Percentiles rank a stretch among this genome's conserved stretches.
phyloP scores from a whole-genome alignment of 768 basidiomycete species.

The Tylopilus balloui region DNA sequence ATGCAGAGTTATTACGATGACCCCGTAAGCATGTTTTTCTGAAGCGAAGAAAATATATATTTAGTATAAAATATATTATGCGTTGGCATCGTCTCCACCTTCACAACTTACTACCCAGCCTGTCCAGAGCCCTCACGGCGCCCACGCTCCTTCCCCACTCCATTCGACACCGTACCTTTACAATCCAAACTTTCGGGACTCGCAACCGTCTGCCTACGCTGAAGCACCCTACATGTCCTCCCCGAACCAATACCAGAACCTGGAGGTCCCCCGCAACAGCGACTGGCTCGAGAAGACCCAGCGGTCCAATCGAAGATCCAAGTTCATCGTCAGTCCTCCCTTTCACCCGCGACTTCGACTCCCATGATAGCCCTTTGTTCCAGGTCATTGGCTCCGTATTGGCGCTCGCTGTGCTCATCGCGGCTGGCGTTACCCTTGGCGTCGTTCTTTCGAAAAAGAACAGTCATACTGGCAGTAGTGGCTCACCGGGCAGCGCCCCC shows the following conservation, averaged over 20 bases:
- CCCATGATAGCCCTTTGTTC: neutral
- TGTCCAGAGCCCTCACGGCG: conserved; percentile 30
- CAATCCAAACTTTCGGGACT: conserved; percentile 24
- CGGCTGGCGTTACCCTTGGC: conserved; percentile 58
- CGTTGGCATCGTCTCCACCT: neutral
- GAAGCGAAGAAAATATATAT: conserved; percentile 1
- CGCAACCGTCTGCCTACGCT: conserved; percentile 22
- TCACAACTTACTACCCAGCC: conserved; percentile 24
- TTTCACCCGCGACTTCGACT: neutral
- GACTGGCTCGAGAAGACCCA: conserved; percentile 39
- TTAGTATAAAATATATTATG: conserved; percentile 1
- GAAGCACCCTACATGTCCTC: conserved; percentile 24
- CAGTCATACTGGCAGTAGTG: conserved; percentile 31
- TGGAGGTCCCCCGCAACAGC: conserved; percentile 32
- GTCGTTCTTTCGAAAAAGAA: conserved; percentile 58
- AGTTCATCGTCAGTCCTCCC: conserved; percentile 48
- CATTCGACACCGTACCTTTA: conserved; percentile 18
- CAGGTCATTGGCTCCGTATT: conserved; percentile 53
- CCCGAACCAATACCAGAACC: conserved; percentile 30
- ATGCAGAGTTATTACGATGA: conserved; percentile 31
- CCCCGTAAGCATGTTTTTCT: conserved; percentile 11
- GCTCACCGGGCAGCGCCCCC: neutral
- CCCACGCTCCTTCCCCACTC: conserved; percentile 34
- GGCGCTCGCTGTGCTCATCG: conserved; percentile 47
- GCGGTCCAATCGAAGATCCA: conserved; percentile 40